Percentiles rank a stretch among this genome's conserved stretches.
These are phyloP conservation scores for Ephemerocybe angulata DNA, from an alignment of 768 basidiomycete species.

Conservation along the genomic window DNA sequence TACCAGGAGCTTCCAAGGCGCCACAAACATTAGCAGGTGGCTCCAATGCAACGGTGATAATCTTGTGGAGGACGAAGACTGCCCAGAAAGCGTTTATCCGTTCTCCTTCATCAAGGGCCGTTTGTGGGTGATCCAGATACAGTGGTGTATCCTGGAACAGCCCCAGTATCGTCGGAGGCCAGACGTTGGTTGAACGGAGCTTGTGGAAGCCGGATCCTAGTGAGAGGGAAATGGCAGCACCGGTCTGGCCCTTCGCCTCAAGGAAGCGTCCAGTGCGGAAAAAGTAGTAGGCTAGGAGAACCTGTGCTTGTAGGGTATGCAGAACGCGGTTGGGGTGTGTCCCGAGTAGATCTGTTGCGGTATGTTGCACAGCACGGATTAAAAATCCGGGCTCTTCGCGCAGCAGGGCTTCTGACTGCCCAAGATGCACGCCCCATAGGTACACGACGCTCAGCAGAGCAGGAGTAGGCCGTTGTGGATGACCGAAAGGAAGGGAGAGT, in stretches of 20 bases:
- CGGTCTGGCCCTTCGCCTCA: constrained; percentile 57
- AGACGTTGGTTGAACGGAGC: constrained; percentile 34
- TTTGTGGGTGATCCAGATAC: constrained; percentile 36
- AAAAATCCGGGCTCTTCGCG: constrained; percentile 46
- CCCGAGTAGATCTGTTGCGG: constrained; percentile 44
- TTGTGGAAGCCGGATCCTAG: constrained; percentile 47
- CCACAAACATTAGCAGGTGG: constrained; percentile 52
- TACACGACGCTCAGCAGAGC: constrained; percentile 48
- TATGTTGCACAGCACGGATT: constrained; percentile 44
- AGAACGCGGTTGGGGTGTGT: constrained; percentile 47
- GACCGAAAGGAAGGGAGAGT: constrained; percentile 45
- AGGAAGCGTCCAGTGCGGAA: constrained; percentile 55
- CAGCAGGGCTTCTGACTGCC: constrained; percentile 35
- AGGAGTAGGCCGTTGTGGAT: constrained; percentile 44
- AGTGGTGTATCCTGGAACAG: constrained; percentile 41
- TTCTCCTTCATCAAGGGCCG: constrained; percentile 59
- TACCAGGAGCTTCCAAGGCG: constrained; percentile 46
- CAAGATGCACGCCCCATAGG: constrained; percentile 53
- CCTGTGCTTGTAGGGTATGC: constrained; percentile 56
- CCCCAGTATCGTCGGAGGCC: constrained; percentile 35
- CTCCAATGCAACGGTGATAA: constrained; percentile 51
- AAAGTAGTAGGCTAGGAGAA: constrained; percentile 66
- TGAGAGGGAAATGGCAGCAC: constrained; percentile 49
- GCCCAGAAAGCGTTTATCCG: constrained; percentile 67
- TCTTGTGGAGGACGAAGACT: constrained; percentile 55